These are phyloP conservation scores for Metschnikowia noctiluminum DNA, from an alignment of 805 yeast genomes.

Conservation along the genomic window DNA sequence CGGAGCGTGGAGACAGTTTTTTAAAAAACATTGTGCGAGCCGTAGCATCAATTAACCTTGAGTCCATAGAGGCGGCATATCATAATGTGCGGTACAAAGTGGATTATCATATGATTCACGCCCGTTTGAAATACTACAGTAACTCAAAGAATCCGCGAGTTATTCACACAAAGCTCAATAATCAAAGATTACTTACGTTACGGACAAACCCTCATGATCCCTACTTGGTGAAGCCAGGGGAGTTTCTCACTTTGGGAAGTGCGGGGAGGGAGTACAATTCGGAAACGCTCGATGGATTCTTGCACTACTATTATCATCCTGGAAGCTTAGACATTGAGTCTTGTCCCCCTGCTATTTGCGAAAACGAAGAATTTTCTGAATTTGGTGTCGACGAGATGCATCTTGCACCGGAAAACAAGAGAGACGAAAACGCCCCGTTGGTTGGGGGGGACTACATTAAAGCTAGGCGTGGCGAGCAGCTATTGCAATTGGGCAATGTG, in stretches of 20 bases:
- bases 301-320: conserved; percentile 11
- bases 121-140: conserved; percentile 38
- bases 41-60: conserved; percentile 11
- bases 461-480: neutral
- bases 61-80: conserved; percentile 11
- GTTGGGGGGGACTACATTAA: neutral
- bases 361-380: neutral
- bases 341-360: conserved; percentile 6
- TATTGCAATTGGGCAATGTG: neutral
- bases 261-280: conserved; percentile 4
- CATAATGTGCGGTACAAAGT: conserved; percentile 32
- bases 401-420: neutral
- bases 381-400: neutral
- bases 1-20: conserved; percentile 9
- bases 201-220: conserved; percentile 35
- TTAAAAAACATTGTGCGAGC: conserved; percentile 11
- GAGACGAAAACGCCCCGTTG: neutral
- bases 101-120: conserved; percentile 32
- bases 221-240: conserved; percentile 30
- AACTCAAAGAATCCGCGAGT: conserved; percentile 35
- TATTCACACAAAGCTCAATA: conserved; percentile 32
- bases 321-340: conserved; percentile 8
- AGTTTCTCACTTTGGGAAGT: conserved; percentile 25
- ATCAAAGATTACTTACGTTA: conserved; percentile 35
- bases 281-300: conserved; percentile 12